Evolutionary conservation across 495 filamentous ascomycete species (phyloP), one percentile per base, ranked within the genome.

Genomic region (Aspergillus mulundensis): DNA sequence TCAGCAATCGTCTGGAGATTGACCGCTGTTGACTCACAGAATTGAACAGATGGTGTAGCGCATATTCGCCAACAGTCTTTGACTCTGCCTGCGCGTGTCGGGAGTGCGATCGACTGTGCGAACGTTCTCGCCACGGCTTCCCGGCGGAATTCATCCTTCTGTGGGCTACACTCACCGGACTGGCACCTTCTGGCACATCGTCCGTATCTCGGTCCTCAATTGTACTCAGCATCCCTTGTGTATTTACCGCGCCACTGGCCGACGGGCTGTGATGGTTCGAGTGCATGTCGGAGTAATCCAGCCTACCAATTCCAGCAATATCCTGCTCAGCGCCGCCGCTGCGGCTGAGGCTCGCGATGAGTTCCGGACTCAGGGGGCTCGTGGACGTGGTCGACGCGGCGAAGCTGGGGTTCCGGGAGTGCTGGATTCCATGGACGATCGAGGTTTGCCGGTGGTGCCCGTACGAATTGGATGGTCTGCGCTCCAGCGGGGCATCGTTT

Each of bases 51-150:
- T 96, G 93, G 72, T 97, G 93, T 52, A 97, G 76, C 21, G 95
- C 92, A 80, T 96, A 97, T 77, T 98, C 94, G 44, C 91, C 93
- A 47, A 95, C 91, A 0, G 90, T 96, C 72, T 91, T 96, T 56
- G 83, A 79, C 62, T 95, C 88, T 30, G 80, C 77, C 64, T 86
- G 81, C 58, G 85, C 85, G 54, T 85, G 82, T 39, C 87, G 88
- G 25, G 91, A 95, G 65, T 93, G 88, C 11, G 90, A 91, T 58
- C 86, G 89, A 61, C 89, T 84, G 61, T 90, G 91, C 24, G 81
- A 76, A 65, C 89, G 85, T 46, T 89, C 88, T 52, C 86, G 81
- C 61, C 84, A 83, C 47, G 75, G 66, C 64, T 81, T 88, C 1
- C 79, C 80, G 67, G 83, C 90, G 19, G 75, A 77, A 39, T 71